Evolutionary conservation across 345 rosid species (phyloP), one percentile per base, ranked within the genome.

Genomic region (Alliaria petiolata): DNA sequence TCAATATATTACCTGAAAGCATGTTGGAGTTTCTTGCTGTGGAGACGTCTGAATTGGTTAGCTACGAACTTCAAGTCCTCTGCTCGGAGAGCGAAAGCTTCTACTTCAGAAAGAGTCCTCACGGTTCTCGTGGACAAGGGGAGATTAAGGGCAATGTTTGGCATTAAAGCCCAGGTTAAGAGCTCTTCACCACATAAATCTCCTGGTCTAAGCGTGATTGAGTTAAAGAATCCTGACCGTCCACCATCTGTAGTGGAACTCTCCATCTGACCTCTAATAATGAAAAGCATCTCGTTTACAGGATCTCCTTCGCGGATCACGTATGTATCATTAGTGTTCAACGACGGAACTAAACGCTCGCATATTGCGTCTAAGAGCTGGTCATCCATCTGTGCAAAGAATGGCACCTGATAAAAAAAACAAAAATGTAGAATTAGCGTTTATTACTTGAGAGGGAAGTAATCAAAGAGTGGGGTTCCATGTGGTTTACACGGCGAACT

Each of bases 111-210:
- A 0, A 83, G 57, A 42, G 87, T 85, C 57, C 66, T 88, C 35
- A 85, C 89, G 2, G 96, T 85, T 67, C 95, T 69, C 0, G 96
- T 89, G 28, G 95, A 92, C 16, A 82, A 69, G 8, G 98, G 96
- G 1, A 89, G 81, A 77, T 89, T 86, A 39, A 62, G 69, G 62
- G 50, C 69, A 1, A 89, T 62, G 36, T 55, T 65, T 2, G 89
- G 90, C 78, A 84, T 54, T 67, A 89, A 65, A 2, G 95, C 96
- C 98, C 98, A 89, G 2, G 98, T 92, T 49, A 92, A 76, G 46
- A 92, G 71, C 67, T 92, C 98, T 83, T 92, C 96, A 4, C 98
- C 96, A 19, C 96, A 92, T 74, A 92, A 92, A 70, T 87, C 98
- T 6, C 95, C 95, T 0, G 88, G 78, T 42, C 85, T 77, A 6